These are phyloP conservation scores for Heliamphora exappendiculata DNA, from an alignment of 148 eudicot species.

Conservation along the genomic window DNA sequence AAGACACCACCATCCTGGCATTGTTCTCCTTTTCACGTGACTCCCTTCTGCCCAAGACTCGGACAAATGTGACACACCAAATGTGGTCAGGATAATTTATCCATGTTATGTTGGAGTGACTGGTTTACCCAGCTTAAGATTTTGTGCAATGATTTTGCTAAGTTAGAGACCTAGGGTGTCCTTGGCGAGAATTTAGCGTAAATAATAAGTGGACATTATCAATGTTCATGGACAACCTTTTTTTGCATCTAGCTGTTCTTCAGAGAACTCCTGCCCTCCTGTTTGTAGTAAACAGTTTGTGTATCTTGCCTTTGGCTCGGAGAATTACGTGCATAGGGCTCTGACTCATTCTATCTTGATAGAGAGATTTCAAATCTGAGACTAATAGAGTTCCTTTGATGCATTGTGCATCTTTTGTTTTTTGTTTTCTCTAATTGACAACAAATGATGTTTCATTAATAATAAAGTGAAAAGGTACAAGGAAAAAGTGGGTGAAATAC, in stretches of 20 bases:
- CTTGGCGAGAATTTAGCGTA: not conserved
- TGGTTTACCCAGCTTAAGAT: not conserved
- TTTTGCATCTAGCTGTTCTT: not conserved
- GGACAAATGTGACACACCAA: not conserved
- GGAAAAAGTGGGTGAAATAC: too few relatives aligned
- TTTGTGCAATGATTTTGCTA: not conserved
- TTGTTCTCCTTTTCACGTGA: too few relatives aligned
- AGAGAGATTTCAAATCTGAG: too few relatives aligned
- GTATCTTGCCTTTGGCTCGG: not conserved
- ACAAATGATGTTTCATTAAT: too few relatives aligned
- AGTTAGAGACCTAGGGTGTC: not conserved
- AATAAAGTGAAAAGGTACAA: too few relatives aligned
- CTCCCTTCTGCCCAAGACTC: too few relatives aligned
- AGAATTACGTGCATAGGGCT: too few relatives aligned
- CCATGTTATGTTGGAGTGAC: not conserved
- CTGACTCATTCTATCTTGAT: too few relatives aligned
- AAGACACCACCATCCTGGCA: too few relatives aligned
- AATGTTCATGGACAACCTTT: not conserved
- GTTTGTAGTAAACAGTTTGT: not conserved
- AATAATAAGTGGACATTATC: not conserved
- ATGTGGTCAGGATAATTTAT: not conserved
- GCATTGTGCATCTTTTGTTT: too few relatives aligned
- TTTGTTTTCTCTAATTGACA: too few relatives aligned
- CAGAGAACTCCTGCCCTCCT: not conserved
- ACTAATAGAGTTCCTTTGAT: too few relatives aligned